phyloP scores from a whole-genome alignment of 495 filamentous ascomycete genomes.

The Penicillium silybi region DNA sequence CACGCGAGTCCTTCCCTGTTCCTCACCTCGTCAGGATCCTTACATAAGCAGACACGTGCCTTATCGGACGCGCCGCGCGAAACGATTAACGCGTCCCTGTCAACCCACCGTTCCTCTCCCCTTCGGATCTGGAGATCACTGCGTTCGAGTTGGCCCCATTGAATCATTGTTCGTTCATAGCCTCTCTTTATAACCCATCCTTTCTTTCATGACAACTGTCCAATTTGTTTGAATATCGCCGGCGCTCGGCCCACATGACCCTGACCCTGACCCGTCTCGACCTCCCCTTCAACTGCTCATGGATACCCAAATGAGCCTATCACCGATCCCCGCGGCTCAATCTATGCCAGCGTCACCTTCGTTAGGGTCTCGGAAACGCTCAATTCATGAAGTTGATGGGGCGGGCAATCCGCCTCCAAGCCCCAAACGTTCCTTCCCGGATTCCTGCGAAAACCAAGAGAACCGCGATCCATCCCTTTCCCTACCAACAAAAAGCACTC shows the following conservation, averaged over 20 bases:
- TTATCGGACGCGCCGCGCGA: constrained; percentile 28
- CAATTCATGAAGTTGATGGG: constrained; percentile 31
- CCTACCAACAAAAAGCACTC: background rate
- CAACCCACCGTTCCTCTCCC: constrained; percentile 8
- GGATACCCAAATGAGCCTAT: constrained; percentile 13
- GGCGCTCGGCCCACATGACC: background rate
- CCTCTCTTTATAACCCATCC: background rate
- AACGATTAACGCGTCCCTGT: constrained; percentile 23
- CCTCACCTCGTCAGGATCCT: background rate
- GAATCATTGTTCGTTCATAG: background rate
- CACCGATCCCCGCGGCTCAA: constrained; percentile 13
- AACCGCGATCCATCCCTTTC: constrained; percentile 18
- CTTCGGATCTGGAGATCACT: constrained; percentile 2
- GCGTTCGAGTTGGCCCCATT: background rate
- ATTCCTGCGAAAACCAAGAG: constrained; percentile 21
- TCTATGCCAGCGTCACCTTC: constrained; percentile 18
- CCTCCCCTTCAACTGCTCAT: background rate
- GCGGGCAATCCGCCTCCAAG: constrained; percentile 10
- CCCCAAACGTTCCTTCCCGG: constrained; percentile 12
- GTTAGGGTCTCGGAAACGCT: constrained; percentile 23
- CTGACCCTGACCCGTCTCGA: background rate
- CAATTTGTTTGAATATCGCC: background rate
- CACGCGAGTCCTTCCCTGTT: background rate
- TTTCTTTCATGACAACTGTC: background rate
- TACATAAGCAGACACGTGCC: constrained; percentile 21